These are phyloP conservation scores for Kwoniella dejecticola DNA, from an alignment of 768 basidiomycete genomes.

Conservation along the genomic window DNA sequence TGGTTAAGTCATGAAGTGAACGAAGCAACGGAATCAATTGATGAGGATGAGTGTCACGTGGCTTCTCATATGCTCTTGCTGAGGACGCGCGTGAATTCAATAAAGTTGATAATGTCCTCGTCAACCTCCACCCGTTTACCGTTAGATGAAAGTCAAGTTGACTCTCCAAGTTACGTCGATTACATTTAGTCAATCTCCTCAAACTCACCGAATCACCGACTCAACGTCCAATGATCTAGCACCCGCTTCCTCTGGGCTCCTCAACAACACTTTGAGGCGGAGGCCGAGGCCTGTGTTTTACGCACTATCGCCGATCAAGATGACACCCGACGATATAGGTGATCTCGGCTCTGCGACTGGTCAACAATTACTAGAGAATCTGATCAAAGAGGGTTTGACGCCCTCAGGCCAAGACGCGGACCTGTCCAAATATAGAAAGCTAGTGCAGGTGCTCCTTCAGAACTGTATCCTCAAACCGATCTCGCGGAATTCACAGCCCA, in stretches of 20 bases:
- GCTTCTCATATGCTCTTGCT: too few species aligned
- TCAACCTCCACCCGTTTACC: too few species aligned
- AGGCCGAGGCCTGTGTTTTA: too few species aligned
- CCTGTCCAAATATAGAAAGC: slow-evolving; percentile 28
- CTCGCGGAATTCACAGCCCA: slow-evolving; percentile 5
- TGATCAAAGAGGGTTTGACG: slow-evolving; percentile 42
- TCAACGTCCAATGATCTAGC: neutral
- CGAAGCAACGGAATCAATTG: too few species aligned
- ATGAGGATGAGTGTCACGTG: too few species aligned
- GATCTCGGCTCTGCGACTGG: slow-evolving; percentile 13
- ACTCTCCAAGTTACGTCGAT: too few species aligned
- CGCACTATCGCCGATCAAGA: neutral
- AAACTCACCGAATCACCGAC: neutral
- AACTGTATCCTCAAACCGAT: slow-evolving; percentile 38
- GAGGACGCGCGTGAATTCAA: too few species aligned
- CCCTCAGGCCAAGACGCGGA: slow-evolving; percentile 27
- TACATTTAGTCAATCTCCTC: neutral
- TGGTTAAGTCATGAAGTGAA: too few species aligned
- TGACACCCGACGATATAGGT: slow-evolving; percentile 8
- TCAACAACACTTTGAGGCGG: too few species aligned
- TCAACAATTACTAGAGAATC: slow-evolving; percentile 34
- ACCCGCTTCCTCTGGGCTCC: neutral
- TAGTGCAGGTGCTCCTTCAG: slow-evolving; percentile 40
- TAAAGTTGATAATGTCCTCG: too few species aligned
- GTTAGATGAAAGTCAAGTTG: too few species aligned